Percentiles rank a stretch among this genome's conserved stretches.
Evolutionary conservation across 1,139 yeast species (phyloP).

Genomic region (Taphrina wiesneri): DNA sequence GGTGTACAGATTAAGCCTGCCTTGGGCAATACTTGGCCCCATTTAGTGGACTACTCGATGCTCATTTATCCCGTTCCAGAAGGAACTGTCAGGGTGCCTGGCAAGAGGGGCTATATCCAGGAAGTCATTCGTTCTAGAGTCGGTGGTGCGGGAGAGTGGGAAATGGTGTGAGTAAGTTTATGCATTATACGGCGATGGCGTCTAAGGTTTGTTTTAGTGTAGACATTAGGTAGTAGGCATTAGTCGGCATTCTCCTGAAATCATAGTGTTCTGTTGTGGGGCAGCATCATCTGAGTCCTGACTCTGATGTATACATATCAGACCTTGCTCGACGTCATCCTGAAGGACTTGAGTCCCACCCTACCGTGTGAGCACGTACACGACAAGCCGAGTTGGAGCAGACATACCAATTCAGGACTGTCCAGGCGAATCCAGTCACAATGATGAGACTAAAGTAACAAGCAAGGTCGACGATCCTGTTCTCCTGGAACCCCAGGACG

Average conservation of each 20-base stretch:
- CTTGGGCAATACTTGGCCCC: constrained; percentile 33
- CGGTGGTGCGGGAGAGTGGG: constrained; percentile 25
- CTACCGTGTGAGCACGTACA: neutral
- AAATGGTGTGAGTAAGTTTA: neutral
- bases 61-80: constrained; percentile 24
- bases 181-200: no score
- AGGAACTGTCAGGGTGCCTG: constrained; percentile 9
- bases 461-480: constrained; percentile 4
- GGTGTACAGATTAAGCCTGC: constrained; percentile 30
- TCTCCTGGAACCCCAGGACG: neutral
- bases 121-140: constrained; percentile 25
- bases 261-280: neutral
- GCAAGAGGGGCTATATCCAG: constrained; percentile 13
- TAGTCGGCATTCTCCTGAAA: neutral
- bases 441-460: constrained; percentile 12
- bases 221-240: neutral
- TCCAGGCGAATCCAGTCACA: constrained; percentile 15
- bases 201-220: no score
- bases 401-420: constrained; percentile 17
- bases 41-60: constrained; percentile 28
- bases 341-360: constrained; percentile 18
- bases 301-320: no score
- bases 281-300: neutral
- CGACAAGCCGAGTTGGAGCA: no score
- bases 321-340: constrained; percentile 22